Evolutionary conservation across 2,329 filamentous ascomycete species (phyloP), one percentile per base, ranked within the genome.

Genomic region (Ceratocystiopsis sp.): DNA sequence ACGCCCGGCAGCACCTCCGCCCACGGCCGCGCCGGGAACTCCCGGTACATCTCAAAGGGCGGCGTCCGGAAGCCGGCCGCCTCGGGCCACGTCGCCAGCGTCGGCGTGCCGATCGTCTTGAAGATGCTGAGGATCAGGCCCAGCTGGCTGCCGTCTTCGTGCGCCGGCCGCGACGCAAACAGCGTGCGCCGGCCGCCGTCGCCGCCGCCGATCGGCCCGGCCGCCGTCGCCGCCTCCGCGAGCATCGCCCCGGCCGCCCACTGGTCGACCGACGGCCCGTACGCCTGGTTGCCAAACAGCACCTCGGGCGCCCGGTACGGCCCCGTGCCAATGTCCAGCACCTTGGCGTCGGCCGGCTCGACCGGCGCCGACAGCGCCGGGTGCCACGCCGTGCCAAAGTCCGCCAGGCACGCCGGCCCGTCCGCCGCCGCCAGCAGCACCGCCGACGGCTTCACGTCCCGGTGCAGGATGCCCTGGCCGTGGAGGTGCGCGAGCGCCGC

Each of bases 331-430:
- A 98, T 83, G 57, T 98, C 93, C 9, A 91, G 79, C 42, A 94
- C 81, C 60, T 96, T 96, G 43, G 67, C 54, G 43, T 74, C 57
- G 10, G 65, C 55, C 2, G 75, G 66, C 56, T 98, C 91, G 14
- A 73, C 70, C 4, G 63, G 61, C 18, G 66, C 60, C 6, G 74
- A 68, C 46, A 71, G 53, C 12, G 67, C 59, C 3, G 80, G 73
- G 50, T 80, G 76, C 86, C 86, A 95, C 10, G 87, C 76, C 35
- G 91, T 93, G 41, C 91, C 89, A 62, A 98, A 96, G 59, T 98
- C 91, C 34, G 84, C 77, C 3, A 98, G 68, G 51, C 78, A 82
- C 4, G 83, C 84, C 5, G 84, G 81, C 0, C 82, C 83, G 7
- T 70, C 64, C 0, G 71, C 63, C 0, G 78, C 75, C 37, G 70